A percentile compares a stretch with the other conserved stretches of the same genome.
Evolutionary conservation across 352 stramenopile species (phyloP).

Genomic region (Pythium diclinum): DNA sequence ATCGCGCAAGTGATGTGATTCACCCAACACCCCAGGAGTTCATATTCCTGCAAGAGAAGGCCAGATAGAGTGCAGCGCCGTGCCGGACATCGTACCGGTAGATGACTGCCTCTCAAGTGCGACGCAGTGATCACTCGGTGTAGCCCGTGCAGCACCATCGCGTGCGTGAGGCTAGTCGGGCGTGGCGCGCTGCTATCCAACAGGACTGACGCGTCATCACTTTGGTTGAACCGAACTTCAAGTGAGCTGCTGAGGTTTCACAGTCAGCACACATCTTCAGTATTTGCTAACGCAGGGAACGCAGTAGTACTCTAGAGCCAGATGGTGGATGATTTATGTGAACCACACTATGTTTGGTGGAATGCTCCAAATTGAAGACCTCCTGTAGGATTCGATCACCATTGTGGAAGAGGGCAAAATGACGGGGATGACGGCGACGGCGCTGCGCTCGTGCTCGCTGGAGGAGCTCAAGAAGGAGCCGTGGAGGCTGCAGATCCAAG

Average conservation of each 20-base stretch:
- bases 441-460: constrained; percentile 58
- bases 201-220: constrained; percentile 16
- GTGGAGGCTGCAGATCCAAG: constrained; percentile 73
- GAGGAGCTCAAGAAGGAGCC: constrained; percentile 87
- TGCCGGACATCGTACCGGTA: no score
- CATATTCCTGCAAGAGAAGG: no score
- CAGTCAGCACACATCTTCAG: background rate
- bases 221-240: constrained; percentile 20
- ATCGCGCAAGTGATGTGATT: no score
- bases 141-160: background rate
- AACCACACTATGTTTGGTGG: background rate
- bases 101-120: background rate
- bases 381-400: background rate
- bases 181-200: background rate
- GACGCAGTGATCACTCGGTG: background rate
- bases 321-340: constrained; percentile 5
- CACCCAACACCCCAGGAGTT: no score
- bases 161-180: background rate
- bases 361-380: constrained; percentile 2
- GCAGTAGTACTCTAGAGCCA: constrained; percentile 4
- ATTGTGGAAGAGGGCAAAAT: background rate
- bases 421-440: constrained; percentile 7
- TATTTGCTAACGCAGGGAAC: constrained; percentile 7
- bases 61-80: no score
- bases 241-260: constrained; percentile 19